Percentiles rank a stretch among this genome's conserved stretches.
Conservation (phyloP, 495 filamentous ascomycete species). For the Letharia lupina region DNA sequence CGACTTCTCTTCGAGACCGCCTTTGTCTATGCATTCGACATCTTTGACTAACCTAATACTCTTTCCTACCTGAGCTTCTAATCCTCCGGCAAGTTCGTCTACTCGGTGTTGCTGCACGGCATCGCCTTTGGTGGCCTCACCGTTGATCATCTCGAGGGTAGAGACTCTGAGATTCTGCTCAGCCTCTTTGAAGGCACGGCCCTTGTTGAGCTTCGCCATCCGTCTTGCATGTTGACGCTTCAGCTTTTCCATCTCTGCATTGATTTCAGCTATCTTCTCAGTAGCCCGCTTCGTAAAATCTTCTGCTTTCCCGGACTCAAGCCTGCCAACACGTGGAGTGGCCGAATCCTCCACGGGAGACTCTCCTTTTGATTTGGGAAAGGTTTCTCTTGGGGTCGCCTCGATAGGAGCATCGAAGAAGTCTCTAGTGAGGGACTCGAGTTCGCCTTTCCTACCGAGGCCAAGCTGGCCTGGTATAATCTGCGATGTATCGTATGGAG, state of each 20-base stretch:
- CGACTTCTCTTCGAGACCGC: constrained; percentile 58
- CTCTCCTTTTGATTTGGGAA: constrained; percentile 23
- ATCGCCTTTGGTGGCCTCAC: constrained; percentile 1
- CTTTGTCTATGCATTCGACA: constrained; percentile 60
- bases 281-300: constrained; percentile 69
- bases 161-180: constrained; percentile 46
- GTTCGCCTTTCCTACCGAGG: constrained; percentile 75
- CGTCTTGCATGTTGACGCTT: constrained; percentile 66
- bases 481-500: constrained; percentile 70
- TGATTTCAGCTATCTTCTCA: constrained; percentile 54
- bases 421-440: constrained; percentile 70
- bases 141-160: constrained; percentile 17
- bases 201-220: constrained; percentile 64
- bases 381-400: constrained; percentile 24
- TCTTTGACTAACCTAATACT: constrained; percentile 50
- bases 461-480: constrained; percentile 85
- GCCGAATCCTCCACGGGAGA: constrained; percentile 29
- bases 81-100: constrained; percentile 51
- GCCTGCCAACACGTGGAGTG: constrained; percentile 47
- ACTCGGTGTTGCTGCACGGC: constrained; percentile 25
- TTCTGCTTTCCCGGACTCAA: constrained; percentile 59
- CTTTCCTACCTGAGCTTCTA: constrained; percentile 49
- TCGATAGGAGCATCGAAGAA: constrained; percentile 57
- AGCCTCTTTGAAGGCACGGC: constrained; percentile 52
- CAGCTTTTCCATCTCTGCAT: constrained; percentile 73